Evolutionary conservation across 257 asterid species (phyloP).

Genomic region (Solanum dulcamara): DNA sequence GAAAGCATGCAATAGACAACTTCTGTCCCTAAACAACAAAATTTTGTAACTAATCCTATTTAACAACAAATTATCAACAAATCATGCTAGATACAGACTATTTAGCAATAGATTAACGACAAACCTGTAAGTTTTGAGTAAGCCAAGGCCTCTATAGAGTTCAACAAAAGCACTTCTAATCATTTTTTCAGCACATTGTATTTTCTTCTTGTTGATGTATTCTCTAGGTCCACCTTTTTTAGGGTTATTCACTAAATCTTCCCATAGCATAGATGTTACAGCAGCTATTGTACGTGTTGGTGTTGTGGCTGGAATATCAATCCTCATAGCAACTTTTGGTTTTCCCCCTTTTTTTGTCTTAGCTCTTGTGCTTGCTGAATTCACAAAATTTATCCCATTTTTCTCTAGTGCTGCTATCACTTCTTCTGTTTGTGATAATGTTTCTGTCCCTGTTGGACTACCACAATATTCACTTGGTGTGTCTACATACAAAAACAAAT

Average conservation of each 20-base stretch:
- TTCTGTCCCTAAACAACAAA: not conserved
- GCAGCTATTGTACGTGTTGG: slow-evolving; percentile 72
- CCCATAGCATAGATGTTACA: slow-evolving; percentile 77
- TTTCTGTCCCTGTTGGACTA: slow-evolving; percentile 18
- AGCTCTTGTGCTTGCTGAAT: slow-evolving; percentile 31
- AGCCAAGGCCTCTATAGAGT: slow-evolving; percentile 78
- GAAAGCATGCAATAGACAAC: not conserved
- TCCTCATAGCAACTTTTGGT: slow-evolving; percentile 51
- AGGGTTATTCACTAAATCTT: slow-evolving; percentile 58
- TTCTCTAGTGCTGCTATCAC: slow-evolving; percentile 58
- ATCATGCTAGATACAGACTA: not conserved
- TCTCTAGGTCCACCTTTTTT: slow-evolving; percentile 55
- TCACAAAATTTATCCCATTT: slow-evolving; percentile 49
- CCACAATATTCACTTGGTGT: slow-evolving; percentile 40
- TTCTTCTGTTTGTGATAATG: slow-evolving; percentile 27
- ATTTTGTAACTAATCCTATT: not conserved
- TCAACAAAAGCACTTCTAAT: slow-evolving; percentile 90
- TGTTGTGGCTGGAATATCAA: slow-evolving; percentile 81
- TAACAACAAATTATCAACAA: not conserved
- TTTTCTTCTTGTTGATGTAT: slow-evolving; percentile 45
- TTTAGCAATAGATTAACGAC: not conserved
- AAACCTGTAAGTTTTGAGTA: slow-evolving; percentile 73
- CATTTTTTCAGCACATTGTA: slow-evolving; percentile 89
- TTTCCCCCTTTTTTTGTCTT: slow-evolving; percentile 37
- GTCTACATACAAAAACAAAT: slow-evolving; percentile 13